Evolutionary conservation across 2,329 filamentous ascomycete genomes (phyloP).

Genomic region (Akanthomyces muscarius): DNA sequence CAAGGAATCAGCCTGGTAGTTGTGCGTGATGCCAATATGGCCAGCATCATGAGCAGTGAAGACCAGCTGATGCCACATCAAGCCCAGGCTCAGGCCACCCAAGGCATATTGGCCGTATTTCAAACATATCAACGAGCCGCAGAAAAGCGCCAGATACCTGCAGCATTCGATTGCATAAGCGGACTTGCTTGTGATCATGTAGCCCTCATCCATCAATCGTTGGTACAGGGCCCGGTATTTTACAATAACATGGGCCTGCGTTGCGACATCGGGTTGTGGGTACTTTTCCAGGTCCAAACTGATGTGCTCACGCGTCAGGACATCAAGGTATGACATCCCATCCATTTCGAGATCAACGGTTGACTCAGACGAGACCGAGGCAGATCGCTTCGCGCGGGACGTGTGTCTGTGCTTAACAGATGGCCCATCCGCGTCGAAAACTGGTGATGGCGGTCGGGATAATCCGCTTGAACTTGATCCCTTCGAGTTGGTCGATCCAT

Average conservation of each 20-base stretch:
- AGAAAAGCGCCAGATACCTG: constrained; percentile 66
- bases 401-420: constrained; percentile 30
- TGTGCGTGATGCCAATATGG: constrained; percentile 95
- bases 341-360: constrained; percentile 45
- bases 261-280: constrained; percentile 66
- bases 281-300: constrained; percentile 72
- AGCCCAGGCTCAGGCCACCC: constrained; percentile 72
- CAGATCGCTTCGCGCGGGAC: constrained; percentile 29
- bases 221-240: constrained; percentile 80
- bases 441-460: constrained; percentile 49
- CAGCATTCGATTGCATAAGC: constrained; percentile 71
- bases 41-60: constrained; percentile 94
- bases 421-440: constrained; percentile 41
- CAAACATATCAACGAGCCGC: constrained; percentile 58
- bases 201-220: constrained; percentile 65
- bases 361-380: constrained; percentile 59
- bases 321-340: constrained; percentile 65
- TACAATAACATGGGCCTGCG: constrained; percentile 68
- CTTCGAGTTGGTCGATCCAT: constrained; percentile 20
- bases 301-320: constrained; percentile 69
- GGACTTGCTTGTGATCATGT: constrained; percentile 81
- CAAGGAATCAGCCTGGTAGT: constrained; percentile 75
- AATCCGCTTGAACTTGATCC: constrained; percentile 40
- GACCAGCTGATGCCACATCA: constrained; percentile 90
- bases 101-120: constrained; percentile 61